Base-by-base conservation (phyloP, 352 stramenopile genomes). In the Phytophthora chlamydospora region DNA sequence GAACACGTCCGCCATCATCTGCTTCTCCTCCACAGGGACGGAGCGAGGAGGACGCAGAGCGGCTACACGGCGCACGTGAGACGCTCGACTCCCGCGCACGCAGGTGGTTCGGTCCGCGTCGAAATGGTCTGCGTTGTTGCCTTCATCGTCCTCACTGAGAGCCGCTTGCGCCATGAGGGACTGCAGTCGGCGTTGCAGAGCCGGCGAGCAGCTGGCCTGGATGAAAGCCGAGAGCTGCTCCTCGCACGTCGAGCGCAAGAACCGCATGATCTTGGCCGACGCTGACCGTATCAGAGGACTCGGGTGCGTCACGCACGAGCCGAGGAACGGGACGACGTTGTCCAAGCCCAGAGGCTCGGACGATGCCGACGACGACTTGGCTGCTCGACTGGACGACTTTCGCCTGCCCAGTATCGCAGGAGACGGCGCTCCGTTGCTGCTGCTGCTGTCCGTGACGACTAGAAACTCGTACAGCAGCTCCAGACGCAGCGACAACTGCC, bases 241-340 rank as follows among this genome's bases (percentile, higher is more conserved):
- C 0, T 64, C 53, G 1, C 61, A 58, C 2, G 59, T 75, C 9
- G 54, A 62, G 34, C 66, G 79, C 19, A 88, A 58, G 6, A 75
- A 75, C 0, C 50, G 40, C 68, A 91, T 75, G 32, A 91, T 75
- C 46, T 78, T 83, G 0, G 64, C 64, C 1, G 70, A 75, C 2
- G 66, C 73, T 2, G 58, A 52, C 10, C 71, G 78, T 2, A 91
- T 57, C 0, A 76, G 54, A 21, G 71, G 65, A 57, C 80, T 94
- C 9, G 83, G 70, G 27, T 91, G 81, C 0, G 74, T 73, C 42
- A 78, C 70, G 29, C 74, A 87, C 0, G 82, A 91, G 0, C 83
- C 83, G 0, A 95, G 65, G 27, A 95, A 91, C 3, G 80, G 82
- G 0, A 95, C 75, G 17, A 95, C 58, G 35, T 88, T 95, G 2